These are phyloP conservation scores for Ustilago vetiveriae DNA, from an alignment of 1,284 basidiomycete species.

Conservation along the genomic window DNA sequence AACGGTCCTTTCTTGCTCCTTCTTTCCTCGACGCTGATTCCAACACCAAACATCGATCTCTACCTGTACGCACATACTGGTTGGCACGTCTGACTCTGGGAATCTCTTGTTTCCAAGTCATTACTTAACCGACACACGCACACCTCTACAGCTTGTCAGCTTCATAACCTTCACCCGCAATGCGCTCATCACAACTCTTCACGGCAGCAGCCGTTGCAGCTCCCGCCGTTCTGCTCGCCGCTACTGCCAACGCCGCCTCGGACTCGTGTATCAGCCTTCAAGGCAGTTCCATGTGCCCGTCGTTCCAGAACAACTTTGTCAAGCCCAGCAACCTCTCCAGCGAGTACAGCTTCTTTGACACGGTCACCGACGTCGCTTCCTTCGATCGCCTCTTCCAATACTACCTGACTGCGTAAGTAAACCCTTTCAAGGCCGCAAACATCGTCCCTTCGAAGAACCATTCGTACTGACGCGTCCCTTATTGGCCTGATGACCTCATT, in stretches of 20 bases:
- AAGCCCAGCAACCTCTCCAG: constrained; percentile 66
- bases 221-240: constrained; percentile 27
- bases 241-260: constrained; percentile 31
- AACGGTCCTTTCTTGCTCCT: constrained; percentile 35
- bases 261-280: constrained; percentile 53
- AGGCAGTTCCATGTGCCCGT: constrained; percentile 53
- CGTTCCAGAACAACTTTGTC: constrained; percentile 61
- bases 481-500: neutral
- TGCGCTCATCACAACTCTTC: constrained; percentile 39
- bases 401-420: constrained; percentile 66
- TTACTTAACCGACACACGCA: neutral
- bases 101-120: constrained; percentile 1
- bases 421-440: too few relatives aligned
- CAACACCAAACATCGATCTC: neutral
- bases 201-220: constrained; percentile 30
- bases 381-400: constrained; percentile 68
- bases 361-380: constrained; percentile 66
- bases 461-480: neutral
- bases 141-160: neutral
- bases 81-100: neutral
- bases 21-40: constrained; percentile 2
- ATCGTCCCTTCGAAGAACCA: neutral
- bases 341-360: constrained; percentile 66
- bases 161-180: constrained; percentile 7
- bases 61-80: neutral